Evolutionary conservation across 148 eudicot genomes (phyloP).

Genomic region (Silene latifolia): DNA sequence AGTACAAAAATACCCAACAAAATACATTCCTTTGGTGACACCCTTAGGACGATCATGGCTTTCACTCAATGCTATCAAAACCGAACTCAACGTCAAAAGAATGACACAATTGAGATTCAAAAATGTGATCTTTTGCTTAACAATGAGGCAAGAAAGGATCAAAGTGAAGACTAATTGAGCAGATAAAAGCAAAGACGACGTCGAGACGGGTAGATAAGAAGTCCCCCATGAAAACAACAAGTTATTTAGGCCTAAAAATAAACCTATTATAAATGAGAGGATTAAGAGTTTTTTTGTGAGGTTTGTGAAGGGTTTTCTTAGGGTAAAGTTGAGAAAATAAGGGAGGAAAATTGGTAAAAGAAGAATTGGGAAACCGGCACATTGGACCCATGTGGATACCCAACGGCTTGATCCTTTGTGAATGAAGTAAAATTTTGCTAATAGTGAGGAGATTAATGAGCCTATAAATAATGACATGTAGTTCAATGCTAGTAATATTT

Average conservation of each 20-base stretch:
- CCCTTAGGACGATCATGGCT: slow-evolving; percentile 47
- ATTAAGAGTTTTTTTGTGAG: slow-evolving; percentile 22
- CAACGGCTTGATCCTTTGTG: slow-evolving; percentile 75
- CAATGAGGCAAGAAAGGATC: slow-evolving; percentile 53
- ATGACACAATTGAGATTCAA: slow-evolving; percentile 67
- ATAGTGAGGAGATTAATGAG: slow-evolving; percentile 48
- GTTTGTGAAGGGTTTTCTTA: slow-evolving; percentile 46
- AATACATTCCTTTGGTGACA: slow-evolving; percentile 42
- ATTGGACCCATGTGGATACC: slow-evolving; percentile 80
- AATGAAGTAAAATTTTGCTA: slow-evolving; percentile 64
- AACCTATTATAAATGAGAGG: slow-evolving; percentile 35
- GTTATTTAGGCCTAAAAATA: slow-evolving; percentile 50
- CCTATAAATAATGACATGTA: slow-evolving; percentile 49
- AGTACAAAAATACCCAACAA: slow-evolving; percentile 56
- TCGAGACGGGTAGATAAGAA: slow-evolving; percentile 74
- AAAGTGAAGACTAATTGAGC: slow-evolving; percentile 62
- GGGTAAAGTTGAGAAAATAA: slow-evolving; percentile 30
- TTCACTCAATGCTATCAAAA: slow-evolving; percentile 44
- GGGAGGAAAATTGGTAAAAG: slow-evolving; percentile 44
- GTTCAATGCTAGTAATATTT: slow-evolving; percentile 39
- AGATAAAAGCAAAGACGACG: slow-evolving; percentile 56
- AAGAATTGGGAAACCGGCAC: slow-evolving; percentile 66
- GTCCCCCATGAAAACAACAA: slow-evolving; percentile 72
- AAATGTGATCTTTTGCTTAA: slow-evolving; percentile 53
- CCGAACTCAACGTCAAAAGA: slow-evolving; percentile 53